Conservation (phyloP, 345 rosid species). For the Heritiera fomes region DNA sequence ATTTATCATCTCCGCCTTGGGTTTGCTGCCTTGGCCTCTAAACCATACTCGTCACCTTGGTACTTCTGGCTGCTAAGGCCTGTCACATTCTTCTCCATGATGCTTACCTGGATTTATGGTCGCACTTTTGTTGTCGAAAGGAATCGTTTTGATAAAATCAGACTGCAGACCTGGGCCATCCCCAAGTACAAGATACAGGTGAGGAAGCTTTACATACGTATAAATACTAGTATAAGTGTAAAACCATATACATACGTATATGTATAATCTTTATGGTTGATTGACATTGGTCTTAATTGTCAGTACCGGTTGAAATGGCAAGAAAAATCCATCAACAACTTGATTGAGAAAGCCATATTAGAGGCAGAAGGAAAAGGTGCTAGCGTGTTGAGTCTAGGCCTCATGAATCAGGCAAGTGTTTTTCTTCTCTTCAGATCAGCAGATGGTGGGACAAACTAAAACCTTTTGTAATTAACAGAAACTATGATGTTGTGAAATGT, state of each 20-base stretch:
- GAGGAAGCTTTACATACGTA: background rate
- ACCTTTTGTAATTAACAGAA: background rate
- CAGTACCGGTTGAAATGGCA: constrained; percentile 48
- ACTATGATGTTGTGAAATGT: background rate
- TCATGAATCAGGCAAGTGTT: constrained; percentile 57
- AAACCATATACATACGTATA: background rate
- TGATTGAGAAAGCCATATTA: constrained; percentile 59
- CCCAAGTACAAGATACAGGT: constrained; percentile 71
- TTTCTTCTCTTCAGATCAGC: background rate
- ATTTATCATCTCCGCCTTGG: constrained; percentile 58
- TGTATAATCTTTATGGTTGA: background rate
- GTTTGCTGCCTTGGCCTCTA: constrained; percentile 55
- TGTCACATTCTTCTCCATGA: constrained; percentile 34
- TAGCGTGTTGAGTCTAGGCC: constrained; percentile 61
- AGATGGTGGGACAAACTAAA: background rate
- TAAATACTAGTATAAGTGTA: background rate
- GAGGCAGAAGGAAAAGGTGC: constrained; percentile 60
- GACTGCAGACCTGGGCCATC: constrained; percentile 67
- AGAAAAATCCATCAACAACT: constrained; percentile 41
- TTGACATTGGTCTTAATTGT: background rate
- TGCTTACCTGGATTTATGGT: constrained; percentile 39
- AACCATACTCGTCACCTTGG: constrained; percentile 38
- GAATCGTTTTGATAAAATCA: constrained; percentile 46
- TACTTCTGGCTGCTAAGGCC: constrained; percentile 45
- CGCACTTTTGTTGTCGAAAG: constrained; percentile 51